Percentiles rank a stretch among this genome's conserved stretches.
These are phyloP conservation scores for Phytophthora constricta DNA, from an alignment of 352 stramenopile species.

Conservation along the genomic window DNA sequence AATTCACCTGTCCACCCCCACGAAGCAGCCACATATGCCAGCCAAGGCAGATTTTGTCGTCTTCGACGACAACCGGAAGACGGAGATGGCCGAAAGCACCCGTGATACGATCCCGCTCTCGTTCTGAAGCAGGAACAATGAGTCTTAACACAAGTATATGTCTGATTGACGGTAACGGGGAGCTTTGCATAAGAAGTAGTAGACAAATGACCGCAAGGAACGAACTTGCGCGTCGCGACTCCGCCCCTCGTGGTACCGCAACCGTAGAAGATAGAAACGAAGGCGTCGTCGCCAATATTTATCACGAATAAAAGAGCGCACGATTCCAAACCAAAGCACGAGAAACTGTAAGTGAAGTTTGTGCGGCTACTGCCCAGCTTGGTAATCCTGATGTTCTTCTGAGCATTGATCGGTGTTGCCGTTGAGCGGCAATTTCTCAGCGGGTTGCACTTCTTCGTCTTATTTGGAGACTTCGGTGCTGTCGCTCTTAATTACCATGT, in stretches of 20 bases:
- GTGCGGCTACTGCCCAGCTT: constrained; percentile 2
- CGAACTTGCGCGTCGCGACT: constrained; percentile 14
- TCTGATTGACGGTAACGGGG: neutral
- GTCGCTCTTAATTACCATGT: constrained; percentile 11
- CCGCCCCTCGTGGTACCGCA: neutral
- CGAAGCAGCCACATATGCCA: neutral
- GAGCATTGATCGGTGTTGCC: too few species aligned
- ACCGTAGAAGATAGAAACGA: constrained; percentile 9
- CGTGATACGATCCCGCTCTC: constrained; percentile 68
- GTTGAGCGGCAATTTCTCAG: neutral
- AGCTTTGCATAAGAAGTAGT: neutral
- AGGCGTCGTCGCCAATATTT: constrained; percentile 23
- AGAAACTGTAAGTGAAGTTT: too few species aligned
- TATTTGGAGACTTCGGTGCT: too few species aligned
- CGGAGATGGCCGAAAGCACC: constrained; percentile 19
- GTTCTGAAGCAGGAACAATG: constrained; percentile 39
- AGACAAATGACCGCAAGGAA: constrained; percentile 10
- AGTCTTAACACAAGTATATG: too few species aligned
- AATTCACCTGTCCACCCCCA: constrained; percentile 25
- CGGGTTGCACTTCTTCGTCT: too few species aligned
- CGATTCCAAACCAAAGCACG: constrained; percentile 17
- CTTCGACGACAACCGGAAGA: constrained; percentile 41
- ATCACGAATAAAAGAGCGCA: constrained; percentile 18
- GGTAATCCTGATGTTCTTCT: neutral
- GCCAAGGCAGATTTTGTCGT: constrained; percentile 47